phyloP scores from a whole-genome alignment of 768 basidiomycete species.

The Lentinula aciculospora region DNA sequence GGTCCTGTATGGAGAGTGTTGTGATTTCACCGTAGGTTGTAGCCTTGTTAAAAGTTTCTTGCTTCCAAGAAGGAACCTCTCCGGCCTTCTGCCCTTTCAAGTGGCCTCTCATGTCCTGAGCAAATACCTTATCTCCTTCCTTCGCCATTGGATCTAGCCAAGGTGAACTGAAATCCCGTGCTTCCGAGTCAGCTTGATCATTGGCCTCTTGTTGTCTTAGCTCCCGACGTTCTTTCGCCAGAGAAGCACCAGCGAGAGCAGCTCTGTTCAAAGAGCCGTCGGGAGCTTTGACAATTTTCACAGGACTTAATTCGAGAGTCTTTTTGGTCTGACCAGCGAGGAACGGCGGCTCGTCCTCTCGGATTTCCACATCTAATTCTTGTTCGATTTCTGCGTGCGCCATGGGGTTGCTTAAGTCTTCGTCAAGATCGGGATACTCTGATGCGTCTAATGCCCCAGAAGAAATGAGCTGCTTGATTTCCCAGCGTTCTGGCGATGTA shows the following conservation, averaged over 20 bases:
- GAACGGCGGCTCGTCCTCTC: constrained; percentile 96
- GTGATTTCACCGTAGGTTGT: constrained; percentile 96
- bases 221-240: constrained; percentile 94
- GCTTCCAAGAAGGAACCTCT: constrained; percentile 87
- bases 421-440: constrained; percentile 91
- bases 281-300: constrained; percentile 97
- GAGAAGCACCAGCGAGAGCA: constrained; percentile 86
- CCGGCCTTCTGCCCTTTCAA: constrained; percentile 78
- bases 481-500: constrained; percentile 97
- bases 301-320: constrained; percentile 91
- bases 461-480: constrained; percentile 97
- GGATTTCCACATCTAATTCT: constrained; percentile 94
- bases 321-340: constrained; percentile 94
- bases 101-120: constrained; percentile 84
- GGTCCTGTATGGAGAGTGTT: constrained; percentile 85
- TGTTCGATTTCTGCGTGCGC: constrained; percentile 88
- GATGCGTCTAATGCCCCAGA: constrained; percentile 89
- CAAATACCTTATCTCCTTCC: constrained; percentile 81
- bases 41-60: constrained; percentile 89
- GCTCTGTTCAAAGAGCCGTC: constrained; percentile 96
- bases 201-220: constrained; percentile 91
- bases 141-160: constrained; percentile 99
- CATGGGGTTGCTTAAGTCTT: constrained; percentile 72
- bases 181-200: constrained; percentile 90
- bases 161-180: constrained; percentile 90